phyloP scores from a whole-genome alignment of 2,329 filamentous ascomycete species.

The Trichocomaceae sp. region DNA sequence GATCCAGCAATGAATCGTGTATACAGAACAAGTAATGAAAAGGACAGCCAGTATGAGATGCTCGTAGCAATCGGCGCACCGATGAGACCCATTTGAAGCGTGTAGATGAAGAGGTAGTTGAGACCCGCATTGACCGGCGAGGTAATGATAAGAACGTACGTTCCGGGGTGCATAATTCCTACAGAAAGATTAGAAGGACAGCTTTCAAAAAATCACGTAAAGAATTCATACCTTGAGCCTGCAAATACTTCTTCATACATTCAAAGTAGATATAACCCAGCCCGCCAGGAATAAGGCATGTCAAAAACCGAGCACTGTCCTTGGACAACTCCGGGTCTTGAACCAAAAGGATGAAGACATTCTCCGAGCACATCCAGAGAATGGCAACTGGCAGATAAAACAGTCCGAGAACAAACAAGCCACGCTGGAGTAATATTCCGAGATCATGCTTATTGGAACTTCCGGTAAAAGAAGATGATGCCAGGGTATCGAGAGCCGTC shows the following conservation, averaged over 20 bases:
- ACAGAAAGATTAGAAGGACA: not conserved
- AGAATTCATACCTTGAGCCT: slow-evolving; percentile 46
- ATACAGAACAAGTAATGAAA: slow-evolving; percentile 68
- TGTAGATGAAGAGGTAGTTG: slow-evolving; percentile 66
- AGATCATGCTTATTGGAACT: slow-evolving; percentile 72
- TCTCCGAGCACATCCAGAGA: slow-evolving; percentile 69
- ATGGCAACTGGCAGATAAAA: slow-evolving; percentile 69
- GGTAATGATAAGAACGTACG: slow-evolving; percentile 55
- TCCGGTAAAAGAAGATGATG: slow-evolving; percentile 74
- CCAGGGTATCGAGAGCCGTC: slow-evolving; percentile 78
- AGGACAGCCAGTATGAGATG: slow-evolving; percentile 79
- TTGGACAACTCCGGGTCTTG: slow-evolving; percentile 71
- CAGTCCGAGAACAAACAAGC: slow-evolving; percentile 61
- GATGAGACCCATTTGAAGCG: slow-evolving; percentile 62
- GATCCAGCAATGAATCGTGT: slow-evolving; percentile 62
- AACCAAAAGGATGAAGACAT: slow-evolving; percentile 65
- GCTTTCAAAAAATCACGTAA: not conserved
- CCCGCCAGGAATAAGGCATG: slow-evolving; percentile 68
- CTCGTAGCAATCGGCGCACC: slow-evolving; percentile 77
- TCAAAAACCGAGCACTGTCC: slow-evolving; percentile 67
- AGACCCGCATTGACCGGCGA: slow-evolving; percentile 54
- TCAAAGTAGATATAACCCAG: slow-evolving; percentile 86
- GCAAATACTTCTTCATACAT: slow-evolving; percentile 59
- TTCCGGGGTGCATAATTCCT: slow-evolving; percentile 60
- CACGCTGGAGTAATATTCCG: slow-evolving; percentile 70